phyloP scores from a whole-genome alignment of 768 basidiomycete genomes.

The Boletus rubropictus region DNA sequence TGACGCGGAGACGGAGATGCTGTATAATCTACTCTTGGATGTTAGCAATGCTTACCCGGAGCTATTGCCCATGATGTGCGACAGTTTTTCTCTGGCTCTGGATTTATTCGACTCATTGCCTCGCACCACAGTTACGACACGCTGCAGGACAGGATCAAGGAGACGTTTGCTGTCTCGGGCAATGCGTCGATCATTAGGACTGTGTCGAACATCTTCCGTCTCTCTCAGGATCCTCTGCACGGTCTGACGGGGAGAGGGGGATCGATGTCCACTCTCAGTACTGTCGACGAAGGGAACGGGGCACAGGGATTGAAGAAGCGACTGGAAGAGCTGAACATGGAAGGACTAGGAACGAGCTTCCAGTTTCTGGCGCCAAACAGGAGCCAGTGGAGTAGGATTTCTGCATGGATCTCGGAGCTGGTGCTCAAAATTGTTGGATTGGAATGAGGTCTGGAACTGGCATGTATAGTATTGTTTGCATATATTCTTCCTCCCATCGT shows the following conservation, averaged over 20 bases:
- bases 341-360: slow-evolving; percentile 67
- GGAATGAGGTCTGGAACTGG: slow-evolving; percentile 16
- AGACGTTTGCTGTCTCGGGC: slow-evolving; percentile 63
- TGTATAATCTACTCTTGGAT: slow-evolving; percentile 73
- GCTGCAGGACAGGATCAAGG: slow-evolving; percentile 69
- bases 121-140: slow-evolving; percentile 56
- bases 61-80: slow-evolving; percentile 66
- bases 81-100: slow-evolving; percentile 16
- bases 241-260: slow-evolving; percentile 37
- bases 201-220: slow-evolving; percentile 70
- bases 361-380: slow-evolving; percentile 57
- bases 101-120: slow-evolving; percentile 5
- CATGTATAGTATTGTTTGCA: slow-evolving; percentile 19
- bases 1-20: slow-evolving; percentile 73
- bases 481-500: not conserved
- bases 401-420: slow-evolving; percentile 69
- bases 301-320: slow-evolving; percentile 43
- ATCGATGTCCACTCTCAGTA: slow-evolving; percentile 62
- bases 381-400: slow-evolving; percentile 55
- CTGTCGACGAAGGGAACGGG: slow-evolving; percentile 48
- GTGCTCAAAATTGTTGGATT: slow-evolving; percentile 46
- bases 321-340: slow-evolving; percentile 68
- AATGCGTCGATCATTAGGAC: slow-evolving; percentile 66
- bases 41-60: slow-evolving; percentile 66
- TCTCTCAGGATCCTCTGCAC: slow-evolving; percentile 52